These are phyloP conservation scores for Boletus hoseneyae DNA, from an alignment of 1,284 basidiomycete genomes.

Conservation along the genomic window DNA sequence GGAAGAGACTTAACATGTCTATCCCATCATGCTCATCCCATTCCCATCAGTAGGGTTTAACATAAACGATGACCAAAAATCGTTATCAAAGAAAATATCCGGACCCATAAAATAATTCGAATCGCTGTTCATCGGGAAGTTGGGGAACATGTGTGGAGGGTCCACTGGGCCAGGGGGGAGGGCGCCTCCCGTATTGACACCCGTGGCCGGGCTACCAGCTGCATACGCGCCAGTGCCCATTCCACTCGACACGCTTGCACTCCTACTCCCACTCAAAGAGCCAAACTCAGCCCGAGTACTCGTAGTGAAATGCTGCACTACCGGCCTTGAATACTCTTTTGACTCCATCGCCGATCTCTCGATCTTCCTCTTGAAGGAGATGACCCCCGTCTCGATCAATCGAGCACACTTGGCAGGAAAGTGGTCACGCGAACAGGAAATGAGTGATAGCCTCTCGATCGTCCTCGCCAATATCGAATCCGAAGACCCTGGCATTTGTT, in stretches of 20 bases:
- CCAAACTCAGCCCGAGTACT: conserved; percentile 16
- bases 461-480: conserved; percentile 36
- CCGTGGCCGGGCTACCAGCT: conserved; percentile 7
- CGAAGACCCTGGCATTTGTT: conserved; percentile 37
- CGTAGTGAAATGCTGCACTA: conserved; percentile 26
- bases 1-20: not conserved
- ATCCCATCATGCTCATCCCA: conserved; percentile 12
- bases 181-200: not conserved
- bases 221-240: conserved; percentile 15
- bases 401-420: conserved; percentile 40
- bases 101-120: conserved; percentile 31
- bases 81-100: conserved; percentile 36
- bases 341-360: conserved; percentile 24
- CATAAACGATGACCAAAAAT: conserved; percentile 40
- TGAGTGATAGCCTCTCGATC: conserved; percentile 32
- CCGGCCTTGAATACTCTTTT: conserved; percentile 18
- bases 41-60: conserved; percentile 23
- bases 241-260: conserved; percentile 20
- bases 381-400: conserved; percentile 34
- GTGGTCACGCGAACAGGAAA: conserved; percentile 40
- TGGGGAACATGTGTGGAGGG: conserved; percentile 21
- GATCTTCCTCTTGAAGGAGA: conserved; percentile 30
- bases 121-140: conserved; percentile 24
- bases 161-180: conserved; percentile 10
- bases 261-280: conserved; percentile 13